These are phyloP conservation scores for Arctostaphylos glauca DNA, from an alignment of 148 eudicot species.

Conservation along the genomic window DNA sequence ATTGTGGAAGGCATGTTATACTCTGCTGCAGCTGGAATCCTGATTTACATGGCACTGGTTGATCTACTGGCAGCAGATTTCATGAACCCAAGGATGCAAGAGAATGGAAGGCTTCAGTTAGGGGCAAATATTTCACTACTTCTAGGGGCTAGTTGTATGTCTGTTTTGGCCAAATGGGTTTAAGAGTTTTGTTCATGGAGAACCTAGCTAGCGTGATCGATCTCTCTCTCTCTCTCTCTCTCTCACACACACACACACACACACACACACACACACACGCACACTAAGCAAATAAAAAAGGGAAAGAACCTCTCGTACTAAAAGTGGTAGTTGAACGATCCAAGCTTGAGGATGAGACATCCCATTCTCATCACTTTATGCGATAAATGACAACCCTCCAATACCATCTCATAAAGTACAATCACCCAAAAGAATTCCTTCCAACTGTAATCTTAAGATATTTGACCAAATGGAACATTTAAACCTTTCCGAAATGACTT, in stretches of 20 bases:
- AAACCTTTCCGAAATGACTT: too few relatives aligned
- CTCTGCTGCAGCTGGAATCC: slow-evolving; percentile 22
- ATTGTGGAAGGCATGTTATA: slow-evolving; percentile 8
- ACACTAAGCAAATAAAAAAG: not conserved
- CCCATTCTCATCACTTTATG: not conserved
- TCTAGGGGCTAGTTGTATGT: slow-evolving; percentile 19
- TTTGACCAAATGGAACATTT: not conserved
- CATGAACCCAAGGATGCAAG: slow-evolving; percentile 23
- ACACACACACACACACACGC: too few relatives aligned
- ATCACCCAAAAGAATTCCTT: not conserved
- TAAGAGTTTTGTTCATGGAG: not conserved
- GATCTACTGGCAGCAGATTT: slow-evolving; percentile 21
- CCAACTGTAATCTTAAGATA: not conserved
- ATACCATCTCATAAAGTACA: not conserved
- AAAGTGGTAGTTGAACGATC: slow-evolving; percentile 4
- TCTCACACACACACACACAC: too few relatives aligned
- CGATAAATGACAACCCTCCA: not conserved
- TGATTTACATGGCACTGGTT: slow-evolving; percentile 22
- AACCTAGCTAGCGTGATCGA: not conserved
- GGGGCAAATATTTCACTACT: slow-evolving; percentile 17
- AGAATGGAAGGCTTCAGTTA: not conserved
- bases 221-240: too few relatives aligned
- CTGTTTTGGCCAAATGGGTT: slow-evolving; percentile 22
- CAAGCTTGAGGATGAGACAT: not conserved
- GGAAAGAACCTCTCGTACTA: not conserved